Evolutionary conservation across 306 rosid species (phyloP).

Genomic region (Vicia faba): DNA sequence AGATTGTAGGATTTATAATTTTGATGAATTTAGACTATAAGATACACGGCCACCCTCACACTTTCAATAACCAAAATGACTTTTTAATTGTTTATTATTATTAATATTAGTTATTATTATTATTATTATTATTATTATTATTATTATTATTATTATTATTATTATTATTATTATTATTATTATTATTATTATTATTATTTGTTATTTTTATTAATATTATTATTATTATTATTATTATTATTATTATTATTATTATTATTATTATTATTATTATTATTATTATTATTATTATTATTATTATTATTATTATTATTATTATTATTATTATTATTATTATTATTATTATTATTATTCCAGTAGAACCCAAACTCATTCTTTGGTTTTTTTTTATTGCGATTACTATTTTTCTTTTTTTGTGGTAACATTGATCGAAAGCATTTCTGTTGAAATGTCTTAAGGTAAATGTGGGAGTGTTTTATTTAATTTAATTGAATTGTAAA

Average conservation of each 20-base stretch:
- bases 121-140: too few species aligned
- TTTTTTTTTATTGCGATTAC: conserved; percentile 1
- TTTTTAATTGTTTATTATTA: not conserved
- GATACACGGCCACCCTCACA: not conserved
- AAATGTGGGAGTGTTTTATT: not conserved
- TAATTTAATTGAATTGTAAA: conserved; percentile 5
- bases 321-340: not conserved
- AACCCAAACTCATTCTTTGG: not conserved
- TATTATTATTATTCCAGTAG: not conserved
- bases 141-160: too few species aligned
- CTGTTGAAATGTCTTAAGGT: conserved; percentile 7
- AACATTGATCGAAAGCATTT: not conserved
- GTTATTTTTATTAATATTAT: too few species aligned
- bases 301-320: too few species aligned
- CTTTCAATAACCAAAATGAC: not conserved
- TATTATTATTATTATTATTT: too few species aligned
- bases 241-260: too few species aligned
- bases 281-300: too few species aligned
- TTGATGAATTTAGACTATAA: not conserved
- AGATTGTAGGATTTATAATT: not conserved
- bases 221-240: too few species aligned
- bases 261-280: too few species aligned
- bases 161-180: too few species aligned
- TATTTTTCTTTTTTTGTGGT: not conserved
- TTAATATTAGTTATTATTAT: too few species aligned